Evolutionary conservation across 2,329 filamentous ascomycete genomes (phyloP).

Genomic region (Trichocomaceae sp.): DNA sequence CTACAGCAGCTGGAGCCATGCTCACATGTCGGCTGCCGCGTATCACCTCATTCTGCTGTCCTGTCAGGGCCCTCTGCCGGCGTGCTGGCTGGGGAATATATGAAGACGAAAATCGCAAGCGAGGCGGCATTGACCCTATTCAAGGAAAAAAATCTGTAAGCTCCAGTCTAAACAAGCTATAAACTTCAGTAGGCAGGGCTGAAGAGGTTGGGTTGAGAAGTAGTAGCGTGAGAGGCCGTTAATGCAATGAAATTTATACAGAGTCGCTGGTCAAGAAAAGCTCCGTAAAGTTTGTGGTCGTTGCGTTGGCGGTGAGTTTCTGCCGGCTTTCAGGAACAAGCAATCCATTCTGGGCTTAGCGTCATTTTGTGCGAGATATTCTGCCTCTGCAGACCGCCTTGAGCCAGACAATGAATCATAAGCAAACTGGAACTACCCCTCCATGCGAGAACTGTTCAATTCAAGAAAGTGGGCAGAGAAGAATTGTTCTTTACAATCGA

Average conservation of each 20-base stretch:
- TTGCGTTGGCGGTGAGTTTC: slow-evolving; percentile 19
- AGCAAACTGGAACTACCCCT: not conserved
- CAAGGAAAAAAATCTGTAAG: not conserved
- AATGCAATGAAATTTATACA: not conserved
- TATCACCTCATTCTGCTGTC: slow-evolving; percentile 37
- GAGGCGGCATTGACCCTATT: slow-evolving; percentile 46
- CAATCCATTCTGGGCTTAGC: not conserved
- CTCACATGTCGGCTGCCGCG: slow-evolving; percentile 25
- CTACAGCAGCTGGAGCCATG: slow-evolving; percentile 45
- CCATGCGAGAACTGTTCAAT: not conserved
- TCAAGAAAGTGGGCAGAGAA: not conserved
- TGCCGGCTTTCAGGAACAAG: slow-evolving; percentile 14
- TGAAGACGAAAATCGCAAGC: slow-evolving; percentile 39
- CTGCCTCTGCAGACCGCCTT: slow-evolving; percentile 14
- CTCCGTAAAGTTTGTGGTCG: slow-evolving; percentile 8
- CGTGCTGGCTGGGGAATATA: slow-evolving; percentile 30
- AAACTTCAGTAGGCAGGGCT: not conserved
- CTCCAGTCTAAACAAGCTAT: not conserved
- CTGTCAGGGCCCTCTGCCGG: slow-evolving; percentile 31
- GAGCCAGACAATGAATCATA: slow-evolving; percentile 1
- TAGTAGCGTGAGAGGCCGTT: not conserved
- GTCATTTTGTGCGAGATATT: not conserved
- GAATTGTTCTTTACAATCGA: not conserved
- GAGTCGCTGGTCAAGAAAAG: slow-evolving; percentile 6
- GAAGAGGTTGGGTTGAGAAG: not conserved